Conservation (phyloP, 495 filamentous ascomycete genomes). For the Talaromyces wortmannii region DNA sequence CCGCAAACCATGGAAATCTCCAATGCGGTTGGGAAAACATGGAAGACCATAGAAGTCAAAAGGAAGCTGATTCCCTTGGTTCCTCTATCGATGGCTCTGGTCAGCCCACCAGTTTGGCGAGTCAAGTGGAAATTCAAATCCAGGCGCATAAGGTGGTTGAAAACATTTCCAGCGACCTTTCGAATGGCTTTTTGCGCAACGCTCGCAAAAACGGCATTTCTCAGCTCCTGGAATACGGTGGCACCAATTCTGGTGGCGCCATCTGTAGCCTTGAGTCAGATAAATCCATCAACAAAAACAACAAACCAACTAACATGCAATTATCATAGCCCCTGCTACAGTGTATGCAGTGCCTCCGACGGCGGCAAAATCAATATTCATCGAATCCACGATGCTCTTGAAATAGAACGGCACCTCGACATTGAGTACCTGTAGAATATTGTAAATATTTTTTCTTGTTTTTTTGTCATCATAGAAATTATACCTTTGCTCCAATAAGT, state of each 20-base stretch:
- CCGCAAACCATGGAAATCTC: constrained; percentile 96
- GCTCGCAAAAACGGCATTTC: constrained; percentile 94
- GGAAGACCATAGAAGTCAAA: constrained; percentile 96
- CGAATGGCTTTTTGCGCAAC: constrained; percentile 97
- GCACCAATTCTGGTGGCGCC: constrained; percentile 82
- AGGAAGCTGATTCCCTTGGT: constrained; percentile 98
- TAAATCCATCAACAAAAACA: not conserved
- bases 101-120: constrained; percentile 90
- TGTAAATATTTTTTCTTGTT: not conserved
- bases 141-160: constrained; percentile 79
- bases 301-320: constrained; percentile 55
- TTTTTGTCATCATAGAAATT: not conserved
- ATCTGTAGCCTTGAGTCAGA: constrained; percentile 39
- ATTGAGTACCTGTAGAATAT: constrained; percentile 61
- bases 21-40: constrained; percentile 86
- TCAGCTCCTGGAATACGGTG: constrained; percentile 79
- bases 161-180: constrained; percentile 83
- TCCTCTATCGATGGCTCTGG: constrained; percentile 89
- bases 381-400: constrained; percentile 91
- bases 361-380: constrained; percentile 88
- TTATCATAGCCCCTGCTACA: constrained; percentile 83
- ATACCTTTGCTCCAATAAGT: constrained; percentile 79
- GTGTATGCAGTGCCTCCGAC: constrained; percentile 81
- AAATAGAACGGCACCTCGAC: constrained; percentile 99
- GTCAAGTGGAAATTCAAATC: constrained; percentile 92